These are phyloP conservation scores for Phlyctochytrium bullatum DNA, from an alignment of 192 early-diverging fungal species.

Conservation along the genomic window DNA sequence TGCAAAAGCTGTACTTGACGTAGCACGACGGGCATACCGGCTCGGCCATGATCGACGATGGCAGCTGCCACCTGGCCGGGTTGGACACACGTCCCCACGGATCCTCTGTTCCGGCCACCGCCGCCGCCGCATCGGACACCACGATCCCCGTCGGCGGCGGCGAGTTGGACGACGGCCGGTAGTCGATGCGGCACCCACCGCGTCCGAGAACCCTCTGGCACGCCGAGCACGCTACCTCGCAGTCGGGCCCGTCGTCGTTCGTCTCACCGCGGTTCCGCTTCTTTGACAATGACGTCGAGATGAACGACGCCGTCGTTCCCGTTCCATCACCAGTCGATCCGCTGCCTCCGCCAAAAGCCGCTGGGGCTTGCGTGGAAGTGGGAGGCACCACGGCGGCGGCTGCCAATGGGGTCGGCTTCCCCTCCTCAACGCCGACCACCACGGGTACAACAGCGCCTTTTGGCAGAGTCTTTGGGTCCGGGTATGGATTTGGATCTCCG, in stretches of 20 bases:
- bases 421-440: too few species aligned
- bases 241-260: slow-evolving; percentile 1
- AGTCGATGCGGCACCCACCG: neutral
- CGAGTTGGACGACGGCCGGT: neutral
- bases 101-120: neutral
- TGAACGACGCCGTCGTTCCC: neutral
- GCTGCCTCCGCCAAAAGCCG: neutral
- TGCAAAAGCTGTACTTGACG: slow-evolving; percentile 34
- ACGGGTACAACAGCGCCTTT: neutral
- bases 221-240: neutral
- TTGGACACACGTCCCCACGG: neutral
- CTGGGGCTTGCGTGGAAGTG: neutral
- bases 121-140: neutral
- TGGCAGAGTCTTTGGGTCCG: neutral
- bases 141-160: neutral
- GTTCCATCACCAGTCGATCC: neutral
- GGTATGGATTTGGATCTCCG: neutral
- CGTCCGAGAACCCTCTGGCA: slow-evolving; percentile 7
- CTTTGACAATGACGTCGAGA: neutral
- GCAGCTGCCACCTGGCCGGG: neutral
- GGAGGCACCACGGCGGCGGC: too few species aligned
- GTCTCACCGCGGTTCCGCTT: slow-evolving; percentile 11
- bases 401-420: neutral
- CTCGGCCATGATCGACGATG: slow-evolving; percentile 6
- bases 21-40: slow-evolving; percentile 8